phyloP scores from a whole-genome alignment of 2,329 filamentous ascomycete species.

The Beauveria sp. region DNA sequence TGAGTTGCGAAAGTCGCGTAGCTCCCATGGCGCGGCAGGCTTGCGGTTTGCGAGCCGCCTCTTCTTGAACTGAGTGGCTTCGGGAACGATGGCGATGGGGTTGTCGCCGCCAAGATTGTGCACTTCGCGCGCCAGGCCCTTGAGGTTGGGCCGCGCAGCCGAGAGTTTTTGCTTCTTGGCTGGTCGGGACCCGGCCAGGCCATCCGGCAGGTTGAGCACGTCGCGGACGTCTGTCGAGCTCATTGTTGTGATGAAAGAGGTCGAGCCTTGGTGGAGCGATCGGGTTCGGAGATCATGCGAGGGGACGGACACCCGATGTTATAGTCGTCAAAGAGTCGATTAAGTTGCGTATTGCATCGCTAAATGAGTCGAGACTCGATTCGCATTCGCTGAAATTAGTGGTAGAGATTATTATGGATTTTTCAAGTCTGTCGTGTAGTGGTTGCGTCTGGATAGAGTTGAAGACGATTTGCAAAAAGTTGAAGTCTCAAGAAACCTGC shows the following conservation, averaged over 20 bases:
- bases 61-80: slow-evolving; percentile 53
- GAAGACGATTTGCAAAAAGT: neutral
- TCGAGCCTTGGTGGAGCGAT: neutral
- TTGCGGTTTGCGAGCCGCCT: slow-evolving; percentile 46
- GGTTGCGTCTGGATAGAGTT: slow-evolving; percentile 1
- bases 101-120: slow-evolving; percentile 60
- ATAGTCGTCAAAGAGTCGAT: slow-evolving; percentile 11
- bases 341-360: slow-evolving; percentile 1
- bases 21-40: slow-evolving; percentile 55
- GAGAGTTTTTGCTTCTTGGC: slow-evolving; percentile 68
- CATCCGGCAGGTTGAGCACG: slow-evolving; percentile 71
- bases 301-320: neutral
- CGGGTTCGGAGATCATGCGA: neutral
- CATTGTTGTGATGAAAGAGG: slow-evolving; percentile 9
- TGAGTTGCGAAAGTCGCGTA: slow-evolving; percentile 66
- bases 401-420: neutral
- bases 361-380: neutral
- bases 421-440: neutral
- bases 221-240: slow-evolving; percentile 73
- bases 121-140: slow-evolving; percentile 58
- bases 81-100: slow-evolving; percentile 58
- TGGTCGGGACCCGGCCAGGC: slow-evolving; percentile 42
- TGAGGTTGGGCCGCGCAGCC: slow-evolving; percentile 52
- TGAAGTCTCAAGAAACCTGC: neutral
- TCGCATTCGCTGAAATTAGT: neutral